A percentile compares a stretch with the other conserved stretches of the same genome.
Conservation (phyloP, 768 basidiomycete genomes). For the Leccinum subtestaceum region DNA sequence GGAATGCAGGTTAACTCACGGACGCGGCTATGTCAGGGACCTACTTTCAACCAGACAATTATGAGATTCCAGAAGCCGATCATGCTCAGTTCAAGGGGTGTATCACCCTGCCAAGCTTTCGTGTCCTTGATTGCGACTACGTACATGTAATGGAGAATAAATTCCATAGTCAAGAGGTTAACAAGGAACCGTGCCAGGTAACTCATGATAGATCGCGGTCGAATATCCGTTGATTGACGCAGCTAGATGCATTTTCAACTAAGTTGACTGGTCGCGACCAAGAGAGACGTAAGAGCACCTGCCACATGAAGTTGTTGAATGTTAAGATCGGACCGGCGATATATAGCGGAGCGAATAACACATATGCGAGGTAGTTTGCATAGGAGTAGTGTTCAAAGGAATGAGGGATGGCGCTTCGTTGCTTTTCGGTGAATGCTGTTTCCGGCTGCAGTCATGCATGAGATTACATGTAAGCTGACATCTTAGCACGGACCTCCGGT, state of each 20-base stretch:
- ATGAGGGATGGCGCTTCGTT: constrained; percentile 57
- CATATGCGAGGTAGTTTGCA: constrained; percentile 75
- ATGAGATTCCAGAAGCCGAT: constrained; percentile 97
- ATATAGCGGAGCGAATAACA: constrained; percentile 91
- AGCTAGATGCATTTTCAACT: constrained; percentile 41
- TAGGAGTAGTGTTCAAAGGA: constrained; percentile 60
- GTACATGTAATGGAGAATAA: constrained; percentile 91
- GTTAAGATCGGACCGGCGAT: constrained; percentile 96
- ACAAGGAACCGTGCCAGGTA: constrained; percentile 72
- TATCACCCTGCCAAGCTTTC: constrained; percentile 75
- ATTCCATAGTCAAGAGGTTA: constrained; percentile 83
- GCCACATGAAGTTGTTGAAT: constrained; percentile 94
- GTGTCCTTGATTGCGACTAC: constrained; percentile 94
- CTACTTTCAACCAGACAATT: constrained; percentile 93
- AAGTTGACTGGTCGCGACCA: background rate
- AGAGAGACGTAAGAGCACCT: constrained; percentile 48
- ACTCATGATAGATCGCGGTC: constrained; percentile 37
- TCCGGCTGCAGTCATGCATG: constrained; percentile 23
- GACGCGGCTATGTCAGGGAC: constrained; percentile 8
- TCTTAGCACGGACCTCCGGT: constrained; percentile 39
- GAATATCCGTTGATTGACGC: constrained; percentile 52
- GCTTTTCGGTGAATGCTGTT: constrained; percentile 48
- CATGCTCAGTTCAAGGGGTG: constrained; percentile 81
- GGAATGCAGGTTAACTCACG: background rate
- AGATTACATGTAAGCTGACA: background rate